Percentiles rank a stretch among this genome's conserved stretches.
Conservation (phyloP, 306 rosid species). For the Macrotyloma uniflorum region DNA sequence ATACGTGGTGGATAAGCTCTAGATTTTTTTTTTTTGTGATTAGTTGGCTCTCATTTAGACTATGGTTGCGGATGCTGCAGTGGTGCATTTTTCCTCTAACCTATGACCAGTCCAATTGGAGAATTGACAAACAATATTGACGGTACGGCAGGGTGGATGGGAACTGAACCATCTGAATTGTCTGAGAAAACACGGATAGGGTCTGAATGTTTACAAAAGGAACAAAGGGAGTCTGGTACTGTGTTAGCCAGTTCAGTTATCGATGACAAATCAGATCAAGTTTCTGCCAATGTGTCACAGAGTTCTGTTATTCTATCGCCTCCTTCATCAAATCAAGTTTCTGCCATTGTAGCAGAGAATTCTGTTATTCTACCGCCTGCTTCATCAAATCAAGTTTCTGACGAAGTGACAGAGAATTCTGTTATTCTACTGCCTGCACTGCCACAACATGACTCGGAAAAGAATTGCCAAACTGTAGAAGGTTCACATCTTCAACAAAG, state of each 20-base stretch:
- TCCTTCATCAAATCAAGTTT: background rate
- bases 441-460: constrained; percentile 32
- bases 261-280: background rate
- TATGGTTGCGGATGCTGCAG: constrained; percentile 51
- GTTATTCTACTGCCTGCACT: constrained; percentile 42
- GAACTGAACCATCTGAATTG: constrained; percentile 45
- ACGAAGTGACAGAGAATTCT: constrained; percentile 37
- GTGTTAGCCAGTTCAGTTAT: constrained; percentile 19
- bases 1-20: background rate
- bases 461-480: constrained; percentile 41
- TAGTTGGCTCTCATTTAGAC: constrained; percentile 33
- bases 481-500: constrained; percentile 33
- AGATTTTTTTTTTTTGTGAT: constrained; percentile 21
- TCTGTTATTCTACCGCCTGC: constrained; percentile 44
- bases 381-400: constrained; percentile 24
- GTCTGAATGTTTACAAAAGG: constrained; percentile 42
- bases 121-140: constrained; percentile 30
- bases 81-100: constrained; percentile 29
- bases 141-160: constrained; percentile 42
- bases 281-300: constrained; percentile 37
- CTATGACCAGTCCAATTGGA: constrained; percentile 44
- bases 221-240: constrained; percentile 41
- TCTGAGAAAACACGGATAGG: constrained; percentile 44
- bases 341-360: constrained; percentile 37
- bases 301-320: constrained; percentile 45